Conservation (phyloP, 2,329 filamentous ascomycete species). For the Acarospora socialis region DNA sequence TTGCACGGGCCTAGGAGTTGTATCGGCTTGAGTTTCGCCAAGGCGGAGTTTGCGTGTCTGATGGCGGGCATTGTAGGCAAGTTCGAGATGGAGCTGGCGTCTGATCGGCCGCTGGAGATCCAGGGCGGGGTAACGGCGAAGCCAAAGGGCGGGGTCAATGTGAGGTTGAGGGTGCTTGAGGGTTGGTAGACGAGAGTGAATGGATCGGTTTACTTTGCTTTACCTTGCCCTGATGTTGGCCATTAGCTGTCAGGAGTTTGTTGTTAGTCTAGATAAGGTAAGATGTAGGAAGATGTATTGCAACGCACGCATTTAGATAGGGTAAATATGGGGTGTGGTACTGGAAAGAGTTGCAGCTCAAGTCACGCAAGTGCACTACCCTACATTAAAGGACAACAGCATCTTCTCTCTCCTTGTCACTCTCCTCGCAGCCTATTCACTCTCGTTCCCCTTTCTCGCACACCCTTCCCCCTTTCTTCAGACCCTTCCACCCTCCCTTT, state of each 20-base stretch:
- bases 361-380: no score
- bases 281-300: no score
- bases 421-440: no score
- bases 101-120: constrained; percentile 49
- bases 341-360: no score
- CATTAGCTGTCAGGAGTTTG: not conserved
- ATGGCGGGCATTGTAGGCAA: constrained; percentile 62
- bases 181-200: constrained; percentile 40
- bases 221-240: not conserved
- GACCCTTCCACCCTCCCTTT: no score
- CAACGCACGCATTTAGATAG: no score
- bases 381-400: no score
- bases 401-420: no score
- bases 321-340: no score
- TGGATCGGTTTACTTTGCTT: not conserved
- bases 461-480: no score
- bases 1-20: constrained; percentile 75
- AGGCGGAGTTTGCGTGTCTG: constrained; percentile 71
- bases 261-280: constrained; percentile 1
- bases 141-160: constrained; percentile 57
- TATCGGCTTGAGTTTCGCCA: constrained; percentile 70
- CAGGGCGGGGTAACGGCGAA: constrained; percentile 56
- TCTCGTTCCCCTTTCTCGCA: no score
- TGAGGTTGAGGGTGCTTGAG: constrained; percentile 51
- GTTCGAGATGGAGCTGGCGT: constrained; percentile 54